Evolutionary conservation across 2,329 filamentous ascomycete species (phyloP), one percentile per base, ranked within the genome.

Genomic region (Cryphonectria naterciae): DNA sequence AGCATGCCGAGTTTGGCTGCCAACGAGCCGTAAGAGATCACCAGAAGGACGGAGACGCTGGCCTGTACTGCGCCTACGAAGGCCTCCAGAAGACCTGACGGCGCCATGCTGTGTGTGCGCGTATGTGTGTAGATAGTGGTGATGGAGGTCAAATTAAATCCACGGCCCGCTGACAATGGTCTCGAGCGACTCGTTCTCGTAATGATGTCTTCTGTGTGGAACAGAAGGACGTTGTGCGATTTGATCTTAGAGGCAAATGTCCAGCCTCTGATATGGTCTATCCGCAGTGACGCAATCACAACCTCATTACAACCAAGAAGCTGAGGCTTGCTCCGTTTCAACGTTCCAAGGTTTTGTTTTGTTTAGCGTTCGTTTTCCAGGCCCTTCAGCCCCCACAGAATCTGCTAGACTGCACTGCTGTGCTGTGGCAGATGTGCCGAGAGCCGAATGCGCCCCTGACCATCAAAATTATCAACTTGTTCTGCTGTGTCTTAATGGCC

Each of bases 21-120:
- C 7, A 84, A 52, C 19, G 78, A 80, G 22, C 84, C 84, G 70
- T 84, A 84, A 28, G 73, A 78, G 35, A 86, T 83, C 35, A 84
- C 83, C 2, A 86, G 79, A 4, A 86, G 78, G 2, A 85, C 84
- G 0, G 84, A 85, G 39, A 85, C 75, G 65, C 80, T 81, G 37
- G 84, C 84, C 76, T 86, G 83, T 39, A 85, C 77, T 37, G 83
- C 84, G 41, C 62, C 62, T 13, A 65, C 41, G 39, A 65, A 65
- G 41, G 62, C 62, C 62, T 65, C 39, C 28, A 32, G n/a, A 15
- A 65, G 41, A 46, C 62, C 62, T 10, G 62, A 65, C 28, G 39
- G 25, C 41, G 62, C 62, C 62, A 65, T 65, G 41, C 10, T 41
- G 60, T 17, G 13, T 8, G 54, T 58, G n/a, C 6, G 13, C 7